Evolutionary conservation across 2,329 filamentous ascomycete genomes (phyloP).

Genomic region (Colletotrichum lentis): DNA sequence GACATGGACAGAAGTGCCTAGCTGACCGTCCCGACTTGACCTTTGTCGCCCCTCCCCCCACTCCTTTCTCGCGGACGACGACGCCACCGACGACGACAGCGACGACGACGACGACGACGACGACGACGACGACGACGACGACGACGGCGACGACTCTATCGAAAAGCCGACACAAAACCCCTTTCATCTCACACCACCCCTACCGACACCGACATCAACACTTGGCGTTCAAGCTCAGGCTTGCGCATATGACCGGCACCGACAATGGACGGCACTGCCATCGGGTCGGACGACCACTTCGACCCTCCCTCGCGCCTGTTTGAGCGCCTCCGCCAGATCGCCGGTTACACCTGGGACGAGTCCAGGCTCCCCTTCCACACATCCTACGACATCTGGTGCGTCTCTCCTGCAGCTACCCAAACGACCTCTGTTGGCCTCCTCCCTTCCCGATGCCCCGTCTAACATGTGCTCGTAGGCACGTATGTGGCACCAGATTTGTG

Average conservation of each 20-base stretch:
- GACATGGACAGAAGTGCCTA: conserved; percentile 31
- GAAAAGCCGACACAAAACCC: conserved; percentile 15
- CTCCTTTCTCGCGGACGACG: conserved; percentile 2
- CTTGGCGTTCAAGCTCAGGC: conserved; percentile 31
- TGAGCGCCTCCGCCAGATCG: conserved; percentile 75
- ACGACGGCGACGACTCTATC: neutral
- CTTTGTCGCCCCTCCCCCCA: neutral
- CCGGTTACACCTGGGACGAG: conserved; percentile 81
- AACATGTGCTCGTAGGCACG: conserved; percentile 60
- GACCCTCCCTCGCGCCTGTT: conserved; percentile 74
- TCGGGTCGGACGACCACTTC: conserved; percentile 62
- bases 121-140: conserved; percentile 3
- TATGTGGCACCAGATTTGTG: conserved; percentile 69
- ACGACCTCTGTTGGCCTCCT: neutral
- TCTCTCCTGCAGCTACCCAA: conserved; percentile 10
- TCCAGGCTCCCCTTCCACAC: conserved; percentile 64
- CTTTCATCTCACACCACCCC: conserved; percentile 40
- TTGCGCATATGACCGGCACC: conserved; percentile 40
- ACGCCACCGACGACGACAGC: conserved; percentile 3
- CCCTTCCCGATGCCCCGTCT: neutral
- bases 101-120: neutral
- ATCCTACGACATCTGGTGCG: conserved; percentile 88
- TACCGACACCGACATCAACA: conserved; percentile 37
- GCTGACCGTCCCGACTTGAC: conserved; percentile 14
- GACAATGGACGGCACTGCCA: conserved; percentile 61